Conservation (phyloP, 257 asterid genomes). For the Solanum clarkiae region DNA sequence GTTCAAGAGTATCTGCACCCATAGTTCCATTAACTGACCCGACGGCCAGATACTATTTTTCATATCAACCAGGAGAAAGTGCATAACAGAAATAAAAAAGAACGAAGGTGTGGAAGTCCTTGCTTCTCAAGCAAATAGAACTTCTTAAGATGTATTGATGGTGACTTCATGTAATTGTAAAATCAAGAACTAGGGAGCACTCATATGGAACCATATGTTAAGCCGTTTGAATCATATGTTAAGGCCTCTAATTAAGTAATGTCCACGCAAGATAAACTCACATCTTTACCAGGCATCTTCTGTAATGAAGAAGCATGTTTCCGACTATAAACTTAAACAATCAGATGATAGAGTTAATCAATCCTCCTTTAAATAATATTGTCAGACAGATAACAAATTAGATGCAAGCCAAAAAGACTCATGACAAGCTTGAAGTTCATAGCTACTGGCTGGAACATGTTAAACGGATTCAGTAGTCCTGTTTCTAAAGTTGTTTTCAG, state of each 20-base stretch:
- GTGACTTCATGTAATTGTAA: background rate
- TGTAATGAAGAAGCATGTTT: background rate
- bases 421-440: background rate
- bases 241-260: background rate
- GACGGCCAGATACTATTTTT: background rate
- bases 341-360: background rate
- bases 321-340: background rate
- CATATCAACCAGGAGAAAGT: background rate
- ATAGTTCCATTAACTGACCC: background rate
- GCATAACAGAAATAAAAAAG: background rate
- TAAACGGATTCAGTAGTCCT: background rate
- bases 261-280: background rate
- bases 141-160: background rate
- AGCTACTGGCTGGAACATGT: background rate
- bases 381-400: background rate
- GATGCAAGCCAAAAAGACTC: background rate
- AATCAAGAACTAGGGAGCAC: background rate
- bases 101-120: background rate
- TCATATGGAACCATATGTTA: background rate
- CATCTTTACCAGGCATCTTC: background rate
- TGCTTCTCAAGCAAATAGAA: background rate
- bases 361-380: background rate
- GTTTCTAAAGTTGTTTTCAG: background rate
- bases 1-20: background rate
- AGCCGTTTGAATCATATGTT: background rate